These are phyloP conservation scores for Candida maesae DNA, from an alignment of 805 yeast genomes.

Conservation along the genomic window DNA sequence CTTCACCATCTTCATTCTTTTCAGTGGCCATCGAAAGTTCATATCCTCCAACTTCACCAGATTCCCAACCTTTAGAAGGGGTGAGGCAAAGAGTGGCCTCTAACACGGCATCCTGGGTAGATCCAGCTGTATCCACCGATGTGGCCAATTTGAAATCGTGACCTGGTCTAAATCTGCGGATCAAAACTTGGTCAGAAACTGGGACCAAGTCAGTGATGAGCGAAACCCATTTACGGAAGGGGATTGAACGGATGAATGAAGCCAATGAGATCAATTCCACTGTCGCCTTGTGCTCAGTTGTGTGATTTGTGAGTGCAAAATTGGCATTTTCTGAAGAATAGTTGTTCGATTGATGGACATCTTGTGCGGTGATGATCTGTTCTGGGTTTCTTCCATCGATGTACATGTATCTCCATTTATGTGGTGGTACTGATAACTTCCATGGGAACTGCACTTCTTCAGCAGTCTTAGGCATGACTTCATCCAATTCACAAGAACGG, in stretches of 20 bases:
- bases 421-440: conserved; percentile 92
- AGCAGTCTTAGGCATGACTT: conserved; percentile 52
- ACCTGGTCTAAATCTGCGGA: conserved; percentile 93
- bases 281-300: conserved; percentile 29
- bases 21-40: conserved; percentile 77
- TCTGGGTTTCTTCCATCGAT: conserved; percentile 58
- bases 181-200: conserved; percentile 60
- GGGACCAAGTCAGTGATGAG: conserved; percentile 59
- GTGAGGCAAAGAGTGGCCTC: conserved; percentile 85
- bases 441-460: conserved; percentile 66
- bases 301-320: conserved; percentile 36
- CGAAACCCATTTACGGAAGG: conserved; percentile 69
- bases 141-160: conserved; percentile 92
- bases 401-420: conserved; percentile 82
- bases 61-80: conserved; percentile 79
- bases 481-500: conserved; percentile 57
- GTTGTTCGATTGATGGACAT: conserved; percentile 32
- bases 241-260: conserved; percentile 51
- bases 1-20: too few species aligned
- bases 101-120: conserved; percentile 38
- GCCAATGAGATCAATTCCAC: conserved; percentile 49
- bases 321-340: conserved; percentile 51
- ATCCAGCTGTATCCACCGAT: conserved; percentile 31
- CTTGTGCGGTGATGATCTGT: conserved; percentile 27
- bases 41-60: conserved; percentile 92